Conservation (phyloP, 2,329 filamentous ascomycete species). For the Apiospora kogelbergensis region DNA sequence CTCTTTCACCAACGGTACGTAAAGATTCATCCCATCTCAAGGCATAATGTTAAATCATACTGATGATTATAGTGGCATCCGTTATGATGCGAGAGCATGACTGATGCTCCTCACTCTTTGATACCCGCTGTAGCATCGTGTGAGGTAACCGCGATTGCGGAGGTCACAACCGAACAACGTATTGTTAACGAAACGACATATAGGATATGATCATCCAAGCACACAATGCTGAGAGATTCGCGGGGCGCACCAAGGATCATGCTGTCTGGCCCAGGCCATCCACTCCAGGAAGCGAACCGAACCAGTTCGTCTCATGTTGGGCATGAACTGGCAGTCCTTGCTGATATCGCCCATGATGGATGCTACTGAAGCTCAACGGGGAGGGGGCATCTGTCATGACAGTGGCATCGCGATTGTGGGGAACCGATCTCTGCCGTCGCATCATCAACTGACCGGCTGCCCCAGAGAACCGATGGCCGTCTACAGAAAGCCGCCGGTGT, state of each 20-base stretch:
- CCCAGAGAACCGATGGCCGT: background rate
- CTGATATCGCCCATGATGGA: background rate
- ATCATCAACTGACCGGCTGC: background rate
- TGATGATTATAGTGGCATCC: background rate
- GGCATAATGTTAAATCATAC: background rate
- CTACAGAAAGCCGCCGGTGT: background rate
- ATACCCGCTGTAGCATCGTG: background rate
- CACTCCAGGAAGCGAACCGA: background rate
- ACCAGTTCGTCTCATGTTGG: background rate
- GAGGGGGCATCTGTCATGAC: background rate
- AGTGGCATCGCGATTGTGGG: background rate
- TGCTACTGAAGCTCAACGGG: background rate
- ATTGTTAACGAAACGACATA: background rate
- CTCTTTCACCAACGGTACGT: background rate
- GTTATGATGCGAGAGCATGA: background rate
- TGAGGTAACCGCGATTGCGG: constrained; percentile 1
- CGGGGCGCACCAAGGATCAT: background rate
- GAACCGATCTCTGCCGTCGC: background rate
- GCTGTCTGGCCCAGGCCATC: background rate
- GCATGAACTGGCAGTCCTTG: background rate
- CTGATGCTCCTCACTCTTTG: background rate
- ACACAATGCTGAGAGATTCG: background rate
- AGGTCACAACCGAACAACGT: background rate
- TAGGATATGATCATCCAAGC: background rate
- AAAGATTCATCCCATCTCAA: background rate